Evolutionary conservation across 495 filamentous ascomycete species (phyloP).

Genomic region (Daldinia bambusicola): DNA sequence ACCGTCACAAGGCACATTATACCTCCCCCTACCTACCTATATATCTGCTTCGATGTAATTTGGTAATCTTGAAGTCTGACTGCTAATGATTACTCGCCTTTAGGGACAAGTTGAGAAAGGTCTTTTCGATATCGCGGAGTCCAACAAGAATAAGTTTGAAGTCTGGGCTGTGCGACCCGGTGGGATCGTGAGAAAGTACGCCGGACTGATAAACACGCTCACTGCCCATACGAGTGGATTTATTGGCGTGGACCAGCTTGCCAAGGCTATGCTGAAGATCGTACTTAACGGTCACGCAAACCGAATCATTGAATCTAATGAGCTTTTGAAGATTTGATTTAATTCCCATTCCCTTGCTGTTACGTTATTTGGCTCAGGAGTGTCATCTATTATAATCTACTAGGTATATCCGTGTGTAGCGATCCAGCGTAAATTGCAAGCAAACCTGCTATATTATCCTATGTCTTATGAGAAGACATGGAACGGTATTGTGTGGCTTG

Average conservation of each 20-base stretch:
- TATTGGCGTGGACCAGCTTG: conserved; percentile 53
- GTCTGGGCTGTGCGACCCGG: conserved; percentile 47
- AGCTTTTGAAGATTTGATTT: conserved; percentile 45
- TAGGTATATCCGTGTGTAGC: no score
- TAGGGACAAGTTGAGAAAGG: conserved; percentile 58
- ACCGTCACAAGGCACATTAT: no score
- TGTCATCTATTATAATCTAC: no score
- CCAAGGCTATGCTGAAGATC: conserved; percentile 54
- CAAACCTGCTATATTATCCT: no score
- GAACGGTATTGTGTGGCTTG: no score
- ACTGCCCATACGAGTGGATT: conserved; percentile 39
- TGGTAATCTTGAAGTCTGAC: conserved; percentile 5
- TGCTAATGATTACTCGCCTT: not conserved
- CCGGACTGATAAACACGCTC: conserved; percentile 44
- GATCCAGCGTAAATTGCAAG: no score
- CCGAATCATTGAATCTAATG: conserved; percentile 48
- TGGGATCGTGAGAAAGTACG: conserved; percentile 52
- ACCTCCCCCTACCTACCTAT: not conserved
- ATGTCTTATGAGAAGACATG: no score
- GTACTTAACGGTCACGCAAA: conserved; percentile 50
- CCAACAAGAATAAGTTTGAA: conserved; percentile 46
- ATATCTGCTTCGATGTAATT: no score
- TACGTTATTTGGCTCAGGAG: no score
- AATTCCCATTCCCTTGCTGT: no score
- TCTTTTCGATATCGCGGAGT: conserved; percentile 49